Percentiles rank a stretch among this genome's conserved stretches.
Conservation (phyloP, 257 asterid species). For the Sherardia arvensis region DNA sequence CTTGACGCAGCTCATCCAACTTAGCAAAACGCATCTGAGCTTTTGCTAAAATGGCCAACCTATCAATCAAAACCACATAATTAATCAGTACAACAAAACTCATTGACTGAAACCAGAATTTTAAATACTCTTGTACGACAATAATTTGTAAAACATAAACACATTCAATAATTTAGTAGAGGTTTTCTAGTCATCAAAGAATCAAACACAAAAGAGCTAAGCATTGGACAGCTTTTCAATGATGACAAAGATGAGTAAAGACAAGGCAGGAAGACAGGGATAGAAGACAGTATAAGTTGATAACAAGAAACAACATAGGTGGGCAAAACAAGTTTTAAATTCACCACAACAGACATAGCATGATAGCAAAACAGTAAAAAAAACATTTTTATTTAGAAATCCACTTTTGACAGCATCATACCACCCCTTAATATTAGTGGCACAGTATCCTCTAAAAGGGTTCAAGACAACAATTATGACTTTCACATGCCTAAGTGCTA, state of each 20-base stretch:
- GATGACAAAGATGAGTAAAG: not conserved
- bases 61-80: constrained; percentile 14
- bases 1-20: constrained; percentile 80
- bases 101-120: not conserved
- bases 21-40: constrained; percentile 85
- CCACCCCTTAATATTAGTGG: not conserved
- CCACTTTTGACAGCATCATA: not conserved
- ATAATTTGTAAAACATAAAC: not conserved
- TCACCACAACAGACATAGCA: not conserved
- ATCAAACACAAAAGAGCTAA: not conserved
- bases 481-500: constrained; percentile 6
- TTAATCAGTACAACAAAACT: not conserved
- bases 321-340: not conserved
- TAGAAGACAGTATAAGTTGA: not conserved
- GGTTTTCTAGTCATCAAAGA: not conserved
- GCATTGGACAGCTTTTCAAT: not conserved
- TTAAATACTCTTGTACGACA: not conserved
- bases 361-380: not conserved
- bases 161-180: not conserved
- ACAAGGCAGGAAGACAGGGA: not conserved
- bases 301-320: not conserved
- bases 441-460: not conserved
- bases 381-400: not conserved
- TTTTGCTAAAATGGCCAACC: constrained; percentile 71
- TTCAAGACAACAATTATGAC: constrained; percentile 12